Evolutionary conservation across 2,329 filamentous ascomycete genomes (phyloP).

Genomic region (Aspergillus aculeatus): DNA sequence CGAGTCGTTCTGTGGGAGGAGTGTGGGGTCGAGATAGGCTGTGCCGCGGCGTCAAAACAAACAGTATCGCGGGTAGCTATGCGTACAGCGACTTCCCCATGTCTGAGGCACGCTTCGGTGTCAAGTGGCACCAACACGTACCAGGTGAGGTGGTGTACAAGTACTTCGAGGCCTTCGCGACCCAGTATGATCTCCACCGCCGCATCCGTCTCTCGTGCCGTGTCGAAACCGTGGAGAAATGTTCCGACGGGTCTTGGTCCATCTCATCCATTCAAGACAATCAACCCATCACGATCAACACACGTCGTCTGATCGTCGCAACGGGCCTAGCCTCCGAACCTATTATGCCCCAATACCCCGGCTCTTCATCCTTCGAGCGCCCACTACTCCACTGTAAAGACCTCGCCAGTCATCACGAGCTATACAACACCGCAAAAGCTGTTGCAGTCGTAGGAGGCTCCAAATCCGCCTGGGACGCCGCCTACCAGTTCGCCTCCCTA

Average conservation of each 20-base stretch:
- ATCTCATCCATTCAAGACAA: not conserved
- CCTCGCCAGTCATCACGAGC: conserved; percentile 39
- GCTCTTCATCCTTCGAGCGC: conserved; percentile 48
- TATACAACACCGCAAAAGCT: conserved; percentile 32
- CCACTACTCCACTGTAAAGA: conserved; percentile 56
- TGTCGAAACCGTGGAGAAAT: conserved; percentile 16
- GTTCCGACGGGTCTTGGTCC: conserved; percentile 16
- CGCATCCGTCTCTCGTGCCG: not conserved
- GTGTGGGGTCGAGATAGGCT: conserved; percentile 64
- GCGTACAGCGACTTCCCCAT: conserved; percentile 70
- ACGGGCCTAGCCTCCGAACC: conserved; percentile 57
- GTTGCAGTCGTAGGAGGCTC: conserved; percentile 56
- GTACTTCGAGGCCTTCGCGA: conserved; percentile 56
- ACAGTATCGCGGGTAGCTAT: conserved; percentile 67
- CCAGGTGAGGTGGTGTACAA: conserved; percentile 52
- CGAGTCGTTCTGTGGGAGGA: conserved; percentile 57
- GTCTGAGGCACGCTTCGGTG: conserved; percentile 49
- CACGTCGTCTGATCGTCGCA: conserved; percentile 54
- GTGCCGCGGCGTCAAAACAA: conserved; percentile 64
- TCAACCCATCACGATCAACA: conserved; percentile 11
- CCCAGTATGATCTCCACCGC: conserved; percentile 48
- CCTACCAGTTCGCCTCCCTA: conserved; percentile 53
- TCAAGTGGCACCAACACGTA: conserved; percentile 52
- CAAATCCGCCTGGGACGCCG: conserved; percentile 62
- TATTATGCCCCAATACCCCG: conserved; percentile 50